These are phyloP conservation scores for Trichoderma arundinaceum DNA, from an alignment of 2,329 filamentous ascomycete genomes.

Conservation along the genomic window DNA sequence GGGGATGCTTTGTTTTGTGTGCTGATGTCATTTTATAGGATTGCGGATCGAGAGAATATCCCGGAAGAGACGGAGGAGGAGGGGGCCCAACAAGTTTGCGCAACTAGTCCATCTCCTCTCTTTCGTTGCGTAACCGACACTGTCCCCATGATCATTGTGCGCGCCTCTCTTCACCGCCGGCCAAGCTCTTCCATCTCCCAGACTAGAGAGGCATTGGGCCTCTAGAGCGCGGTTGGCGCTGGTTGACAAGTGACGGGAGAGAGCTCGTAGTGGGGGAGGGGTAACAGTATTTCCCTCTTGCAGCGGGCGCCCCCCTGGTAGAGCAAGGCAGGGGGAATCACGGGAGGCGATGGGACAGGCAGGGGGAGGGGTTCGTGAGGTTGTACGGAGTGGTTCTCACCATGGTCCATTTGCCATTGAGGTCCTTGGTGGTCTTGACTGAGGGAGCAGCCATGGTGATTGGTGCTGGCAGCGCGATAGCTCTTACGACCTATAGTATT, in stretches of 20 bases:
- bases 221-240: constrained; percentile 26
- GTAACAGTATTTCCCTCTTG: not conserved
- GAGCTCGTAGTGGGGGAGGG: constrained; percentile 22
- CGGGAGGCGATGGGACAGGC: not conserved
- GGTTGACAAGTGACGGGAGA: not conserved
- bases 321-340: not conserved
- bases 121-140: too few species aligned
- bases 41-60: not conserved
- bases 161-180: not conserved
- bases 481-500: too few species aligned
- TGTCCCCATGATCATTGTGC: not conserved
- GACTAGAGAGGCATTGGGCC: not conserved
- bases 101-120: too few species aligned
- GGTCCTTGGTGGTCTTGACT: constrained; percentile 68
- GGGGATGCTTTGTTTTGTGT: constrained; percentile 1
- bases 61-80: constrained; percentile 6
- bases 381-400: constrained; percentile 51
- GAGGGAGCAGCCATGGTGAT: constrained; percentile 71
- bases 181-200: not conserved
- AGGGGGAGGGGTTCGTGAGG: not conserved
- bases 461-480: too few species aligned
- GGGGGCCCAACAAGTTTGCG: too few species aligned
- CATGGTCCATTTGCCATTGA: constrained; percentile 73
- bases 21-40: constrained; percentile 21
- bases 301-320: not conserved